phyloP scores from a whole-genome alignment of 148 eudicot genomes.

The Rhododendron ovatum region DNA sequence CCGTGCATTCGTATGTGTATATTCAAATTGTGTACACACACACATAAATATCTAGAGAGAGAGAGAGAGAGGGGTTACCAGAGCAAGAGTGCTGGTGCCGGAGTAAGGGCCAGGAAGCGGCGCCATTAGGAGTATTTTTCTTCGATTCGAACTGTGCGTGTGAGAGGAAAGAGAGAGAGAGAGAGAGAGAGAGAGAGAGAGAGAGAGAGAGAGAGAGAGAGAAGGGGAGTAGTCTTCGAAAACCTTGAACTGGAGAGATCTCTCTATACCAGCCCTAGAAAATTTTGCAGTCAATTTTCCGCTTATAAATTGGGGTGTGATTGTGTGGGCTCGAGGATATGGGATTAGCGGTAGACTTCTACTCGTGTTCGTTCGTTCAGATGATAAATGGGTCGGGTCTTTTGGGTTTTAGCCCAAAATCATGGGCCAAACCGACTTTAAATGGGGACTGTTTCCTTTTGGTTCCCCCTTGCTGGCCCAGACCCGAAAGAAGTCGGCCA shows the following conservation, averaged over 20 bases:
- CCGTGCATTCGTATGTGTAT: neutral
- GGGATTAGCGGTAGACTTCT: too few relatives aligned
- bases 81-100: constrained; percentile 65
- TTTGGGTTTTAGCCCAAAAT: too few relatives aligned
- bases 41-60: neutral
- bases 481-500: too few relatives aligned
- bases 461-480: too few relatives aligned
- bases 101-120: constrained; percentile 74
- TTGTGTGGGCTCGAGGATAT: too few relatives aligned
- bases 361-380: too few relatives aligned
- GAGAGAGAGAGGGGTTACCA: constrained; percentile 29
- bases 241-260: neutral
- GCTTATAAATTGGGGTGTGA: too few relatives aligned
- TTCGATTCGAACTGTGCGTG: neutral
- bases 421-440: too few relatives aligned
- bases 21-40: neutral
- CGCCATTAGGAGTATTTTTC: constrained; percentile 31
- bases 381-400: too few relatives aligned
- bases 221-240: neutral
- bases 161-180: neutral
- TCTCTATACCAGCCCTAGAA: neutral
- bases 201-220: neutral
- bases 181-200: neutral
- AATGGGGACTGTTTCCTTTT: too few relatives aligned
- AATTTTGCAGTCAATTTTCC: neutral